Evolutionary conservation across 805 yeast genomes (phyloP), one percentile per base, ranked within the genome.

Genomic region (Saturnispora sekii): DNA sequence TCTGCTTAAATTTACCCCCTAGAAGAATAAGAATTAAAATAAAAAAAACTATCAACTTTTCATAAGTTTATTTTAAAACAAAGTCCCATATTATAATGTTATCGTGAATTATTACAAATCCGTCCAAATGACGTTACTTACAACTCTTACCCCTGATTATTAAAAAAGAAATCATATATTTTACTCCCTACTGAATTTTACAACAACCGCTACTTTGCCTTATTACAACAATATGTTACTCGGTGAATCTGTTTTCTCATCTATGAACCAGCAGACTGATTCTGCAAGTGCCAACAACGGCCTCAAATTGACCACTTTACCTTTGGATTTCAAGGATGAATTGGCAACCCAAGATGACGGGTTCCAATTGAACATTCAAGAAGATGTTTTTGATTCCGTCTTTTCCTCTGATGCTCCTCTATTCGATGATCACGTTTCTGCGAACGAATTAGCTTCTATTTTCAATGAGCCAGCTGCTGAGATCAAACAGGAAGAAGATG

Each of bases 331-430:
- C n/a, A 43, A 37, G 16, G 40, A 36, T 10, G 31, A 34, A 16
- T 38, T 38, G n/a, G 4, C 44, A 36, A 32, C 66, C 80, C 43
- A 79, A 81, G 10, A 21, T 21, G 26, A 21, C 26, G 26, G 26
- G 26, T 21, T 21, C 26, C 26, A 21, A 5, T 60, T 75, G 48
- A 70, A 73, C 51, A 66, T 80, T 54, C 77, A 74, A 55, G 63
- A 74, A 11, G 67, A 72, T 41, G 71, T 75, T 29, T 57, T 76
- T 52, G 75, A 74, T 42, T 72, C 79, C 11, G 74, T 74, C 32
- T 74, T 76, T 53, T 41, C 41, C 9, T 15, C 55, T 52, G 80
- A 87, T 86, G 76, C 73, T 37, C 74, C 87, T 11, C 67, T 82
- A 47, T 80, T 82, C 8, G 48, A 45, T 5, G 43, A 41, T 10